Base-by-base conservation (phyloP, 1,284 basidiomycete species). In the Apiotrichum brassicae region DNA sequence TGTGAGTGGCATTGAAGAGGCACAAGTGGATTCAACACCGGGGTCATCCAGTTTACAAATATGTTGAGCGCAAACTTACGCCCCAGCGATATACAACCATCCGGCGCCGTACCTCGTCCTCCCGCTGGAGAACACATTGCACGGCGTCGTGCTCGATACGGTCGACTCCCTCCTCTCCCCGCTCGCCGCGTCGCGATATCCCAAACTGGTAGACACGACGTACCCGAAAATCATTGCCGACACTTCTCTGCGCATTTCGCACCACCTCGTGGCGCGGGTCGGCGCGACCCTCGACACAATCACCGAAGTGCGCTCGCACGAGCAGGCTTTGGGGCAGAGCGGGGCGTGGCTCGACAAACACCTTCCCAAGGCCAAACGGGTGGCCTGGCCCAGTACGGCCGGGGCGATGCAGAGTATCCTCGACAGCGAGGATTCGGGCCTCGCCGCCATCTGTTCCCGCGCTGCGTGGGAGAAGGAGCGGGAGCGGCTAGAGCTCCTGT, bases 301-400 rank as follows among this genome's bases (percentile, higher is more conserved):
- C 19, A 47, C 33, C 13, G 68, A 60, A 57, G 66, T 75, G 8
- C 56, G 64, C 36, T 62, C 58, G 23, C 73, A 75, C 52, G 73
- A 75, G 49, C 73, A 75, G 68, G 73, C 73, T 4, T 54, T 75
- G 4, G 71, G 70, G 2, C 73, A 75, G 61, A 71, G 66, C 30
- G 43, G 62, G 0, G 46, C 34, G 1, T 74, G 68, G 55, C 49
- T 75, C 9, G 41, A 49, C 5, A 22, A 25, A 1, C 43, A 63
- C 19, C 51, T 72, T 0, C 70, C 72, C 0, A 7, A 44, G 7
- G 71, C 68, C 0, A 63, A 59, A 30, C 48, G 57, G 3, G 39
- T 63, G 8, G 45, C 51, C 5, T 65, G 58, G 49, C 34, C 65
- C 0, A 69, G 65, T 5, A 75, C 73, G 2, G 73, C 73, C 0